Percentiles rank a stretch among this genome's conserved stretches.
These are phyloP conservation scores for Cystofilobasidium capitatum DNA, from an alignment of 768 basidiomycete species.

Conservation along the genomic window DNA sequence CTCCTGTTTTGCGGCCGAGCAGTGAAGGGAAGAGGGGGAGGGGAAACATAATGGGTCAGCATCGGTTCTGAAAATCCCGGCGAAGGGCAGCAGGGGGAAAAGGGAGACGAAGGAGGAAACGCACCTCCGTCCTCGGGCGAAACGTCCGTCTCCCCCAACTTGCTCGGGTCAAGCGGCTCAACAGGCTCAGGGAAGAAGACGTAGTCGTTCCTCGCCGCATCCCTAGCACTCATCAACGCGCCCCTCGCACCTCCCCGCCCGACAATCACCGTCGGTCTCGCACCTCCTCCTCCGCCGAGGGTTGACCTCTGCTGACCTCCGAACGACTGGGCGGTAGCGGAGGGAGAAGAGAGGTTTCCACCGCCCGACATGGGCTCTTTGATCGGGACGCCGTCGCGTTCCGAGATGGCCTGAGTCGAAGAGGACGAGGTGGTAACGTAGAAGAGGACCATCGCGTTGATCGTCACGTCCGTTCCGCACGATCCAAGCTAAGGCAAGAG, in stretches of 20 bases:
- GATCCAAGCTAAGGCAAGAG: constrained; percentile 4
- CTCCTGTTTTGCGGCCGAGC: background rate
- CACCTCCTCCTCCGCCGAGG: background rate
- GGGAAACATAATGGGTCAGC: no score
- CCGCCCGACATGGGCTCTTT: background rate
- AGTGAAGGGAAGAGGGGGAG: background rate
- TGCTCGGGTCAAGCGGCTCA: background rate
- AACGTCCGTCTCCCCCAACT: background rate
- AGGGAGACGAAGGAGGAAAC: background rate
- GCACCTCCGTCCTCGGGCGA: background rate
- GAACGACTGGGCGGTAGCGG: constrained; percentile 5
- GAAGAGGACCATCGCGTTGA: constrained; percentile 47
- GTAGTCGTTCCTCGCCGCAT: background rate
- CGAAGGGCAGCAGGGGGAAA: no score
- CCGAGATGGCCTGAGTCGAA: background rate
- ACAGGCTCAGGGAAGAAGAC: background rate
- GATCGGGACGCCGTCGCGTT: background rate
- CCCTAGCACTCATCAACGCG: no score
- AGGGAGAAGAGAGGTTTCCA: background rate
- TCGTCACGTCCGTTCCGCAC: constrained; percentile 41
- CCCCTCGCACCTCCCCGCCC: background rate
- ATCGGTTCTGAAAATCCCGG: no score
- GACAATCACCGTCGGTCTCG: background rate
- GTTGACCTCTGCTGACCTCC: no score
- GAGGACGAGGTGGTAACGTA: constrained; percentile 41